Evolutionary conservation across 1,284 basidiomycete genomes (phyloP).

Genomic region (Mycena citricolor): DNA sequence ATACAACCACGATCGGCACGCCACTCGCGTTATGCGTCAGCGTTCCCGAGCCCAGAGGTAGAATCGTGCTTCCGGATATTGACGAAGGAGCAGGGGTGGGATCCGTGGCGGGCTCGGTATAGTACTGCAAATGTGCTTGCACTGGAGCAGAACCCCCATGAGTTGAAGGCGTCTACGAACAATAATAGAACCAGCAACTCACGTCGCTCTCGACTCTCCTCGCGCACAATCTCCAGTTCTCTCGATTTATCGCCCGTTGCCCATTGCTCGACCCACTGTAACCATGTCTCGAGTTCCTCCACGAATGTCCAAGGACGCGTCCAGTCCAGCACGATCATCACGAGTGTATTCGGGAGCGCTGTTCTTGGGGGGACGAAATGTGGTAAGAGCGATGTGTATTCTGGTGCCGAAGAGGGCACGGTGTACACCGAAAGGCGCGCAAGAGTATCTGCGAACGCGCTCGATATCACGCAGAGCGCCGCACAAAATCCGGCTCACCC

Average conservation of each 20-base stretch:
- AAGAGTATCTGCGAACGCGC: slow-evolving; percentile 62
- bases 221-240: slow-evolving; percentile 66
- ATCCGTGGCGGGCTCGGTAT: slow-evolving; percentile 77
- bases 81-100: slow-evolving; percentile 59
- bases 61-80: slow-evolving; percentile 46
- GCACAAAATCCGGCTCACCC: slow-evolving; percentile 50
- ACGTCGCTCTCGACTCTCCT: slow-evolving; percentile 85
- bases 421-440: slow-evolving; percentile 88
- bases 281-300: slow-evolving; percentile 85
- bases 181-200: slow-evolving; percentile 35
- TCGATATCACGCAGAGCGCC: neutral
- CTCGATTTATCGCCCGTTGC: slow-evolving; percentile 65
- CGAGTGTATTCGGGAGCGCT: slow-evolving; percentile 74
- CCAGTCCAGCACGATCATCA: slow-evolving; percentile 94
- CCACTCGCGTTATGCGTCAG: slow-evolving; percentile 83
- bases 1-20: slow-evolving; percentile 86
- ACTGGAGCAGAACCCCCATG: slow-evolving; percentile 48
- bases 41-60: slow-evolving; percentile 78
- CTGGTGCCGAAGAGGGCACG: slow-evolving; percentile 75
- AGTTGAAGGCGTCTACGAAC: slow-evolving; percentile 8
- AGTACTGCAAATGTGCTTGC: slow-evolving; percentile 85
- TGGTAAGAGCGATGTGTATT: slow-evolving; percentile 78
- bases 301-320: slow-evolving; percentile 90
- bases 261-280: slow-evolving; percentile 84
- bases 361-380: slow-evolving; percentile 77